phyloP scores from a whole-genome alignment of 2,329 filamentous ascomycete species.

The Monilinia polystroma region DNA sequence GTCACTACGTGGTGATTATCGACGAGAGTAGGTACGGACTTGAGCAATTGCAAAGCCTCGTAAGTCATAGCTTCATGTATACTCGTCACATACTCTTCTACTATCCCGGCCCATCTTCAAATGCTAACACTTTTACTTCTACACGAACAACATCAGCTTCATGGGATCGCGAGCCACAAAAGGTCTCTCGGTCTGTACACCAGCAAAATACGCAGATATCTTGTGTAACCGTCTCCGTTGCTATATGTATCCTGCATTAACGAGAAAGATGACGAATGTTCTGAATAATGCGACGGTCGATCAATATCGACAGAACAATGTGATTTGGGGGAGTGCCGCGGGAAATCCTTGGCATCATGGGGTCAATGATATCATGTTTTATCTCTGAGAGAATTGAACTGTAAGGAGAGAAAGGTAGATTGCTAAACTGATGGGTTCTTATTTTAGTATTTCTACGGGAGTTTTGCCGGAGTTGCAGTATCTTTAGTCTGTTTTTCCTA shows the following conservation, averaged over 20 bases:
- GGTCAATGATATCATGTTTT: constrained; percentile 5
- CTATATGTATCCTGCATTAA: constrained; percentile 53
- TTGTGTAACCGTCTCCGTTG: constrained; percentile 72
- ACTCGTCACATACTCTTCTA: too few species aligned
- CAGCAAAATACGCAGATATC: constrained; percentile 85
- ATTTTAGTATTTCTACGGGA: too few species aligned
- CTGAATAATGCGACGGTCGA: neutral
- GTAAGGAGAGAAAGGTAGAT: too few species aligned
- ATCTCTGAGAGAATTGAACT: constrained; percentile 1
- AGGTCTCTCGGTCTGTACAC: constrained; percentile 78
- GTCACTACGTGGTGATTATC: constrained; percentile 51
- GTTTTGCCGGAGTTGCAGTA: too few species aligned
- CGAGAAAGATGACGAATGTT: neutral
- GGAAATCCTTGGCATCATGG: neutral
- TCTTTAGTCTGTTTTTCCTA: too few species aligned
- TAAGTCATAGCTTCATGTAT: too few species aligned
- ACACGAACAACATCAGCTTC: constrained; percentile 79
- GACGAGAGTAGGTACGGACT: constrained; percentile 57
- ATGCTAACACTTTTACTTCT: constrained; percentile 32
- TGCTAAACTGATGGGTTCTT: too few species aligned
- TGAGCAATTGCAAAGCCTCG: too few species aligned
- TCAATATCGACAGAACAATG: neutral
- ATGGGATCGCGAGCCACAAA: constrained; percentile 80
- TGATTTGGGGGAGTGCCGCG: neutral
- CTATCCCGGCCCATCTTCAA: too few species aligned